A percentile compares a stretch with the other conserved stretches of the same genome.
Conservation (phyloP, 805 yeast species). For the Ogataea nakhonphanomensis region DNA sequence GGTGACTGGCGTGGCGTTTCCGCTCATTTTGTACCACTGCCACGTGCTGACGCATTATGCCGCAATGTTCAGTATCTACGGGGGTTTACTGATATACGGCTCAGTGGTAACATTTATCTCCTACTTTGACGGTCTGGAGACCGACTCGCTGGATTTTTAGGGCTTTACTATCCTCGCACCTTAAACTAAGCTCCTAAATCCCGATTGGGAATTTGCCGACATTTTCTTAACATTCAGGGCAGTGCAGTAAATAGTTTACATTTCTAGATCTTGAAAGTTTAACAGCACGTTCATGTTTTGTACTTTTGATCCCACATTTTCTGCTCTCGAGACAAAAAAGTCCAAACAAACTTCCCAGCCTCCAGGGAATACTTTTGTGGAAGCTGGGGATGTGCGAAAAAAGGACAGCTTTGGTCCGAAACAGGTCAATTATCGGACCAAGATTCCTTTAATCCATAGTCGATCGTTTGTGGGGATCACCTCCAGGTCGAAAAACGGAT, state of each 20-base stretch:
- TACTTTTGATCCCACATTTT: slow-evolving; percentile 13
- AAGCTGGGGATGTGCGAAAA: no score
- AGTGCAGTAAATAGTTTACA: slow-evolving; percentile 1
- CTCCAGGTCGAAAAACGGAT: slow-evolving; percentile 38
- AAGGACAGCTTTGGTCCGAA: no score
- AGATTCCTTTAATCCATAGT: slow-evolving; percentile 18
- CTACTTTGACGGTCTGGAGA: slow-evolving; percentile 59
- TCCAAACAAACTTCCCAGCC: no score
- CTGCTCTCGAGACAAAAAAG: slow-evolving; percentile 11
- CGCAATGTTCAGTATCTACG: slow-evolving; percentile 69
- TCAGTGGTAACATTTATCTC: slow-evolving; percentile 80
- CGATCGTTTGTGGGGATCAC: slow-evolving; percentile 32
- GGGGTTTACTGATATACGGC: slow-evolving; percentile 80
- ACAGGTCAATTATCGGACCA: not conserved
- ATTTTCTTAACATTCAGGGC: not conserved
- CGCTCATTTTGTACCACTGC: slow-evolving; percentile 74
- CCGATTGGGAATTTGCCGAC: slow-evolving; percentile 4
- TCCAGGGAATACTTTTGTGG: not conserved
- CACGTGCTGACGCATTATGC: slow-evolving; percentile 68
- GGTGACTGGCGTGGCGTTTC: slow-evolving; percentile 70
- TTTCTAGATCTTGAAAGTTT: not conserved
- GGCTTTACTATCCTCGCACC: no score
- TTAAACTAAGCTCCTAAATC: not conserved
- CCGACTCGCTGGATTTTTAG: slow-evolving; percentile 32
- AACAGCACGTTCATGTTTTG: slow-evolving; percentile 18